These are phyloP conservation scores for Trichoderma hamatum DNA, from an alignment of 2,329 filamentous ascomycete genomes.

Conservation along the genomic window DNA sequence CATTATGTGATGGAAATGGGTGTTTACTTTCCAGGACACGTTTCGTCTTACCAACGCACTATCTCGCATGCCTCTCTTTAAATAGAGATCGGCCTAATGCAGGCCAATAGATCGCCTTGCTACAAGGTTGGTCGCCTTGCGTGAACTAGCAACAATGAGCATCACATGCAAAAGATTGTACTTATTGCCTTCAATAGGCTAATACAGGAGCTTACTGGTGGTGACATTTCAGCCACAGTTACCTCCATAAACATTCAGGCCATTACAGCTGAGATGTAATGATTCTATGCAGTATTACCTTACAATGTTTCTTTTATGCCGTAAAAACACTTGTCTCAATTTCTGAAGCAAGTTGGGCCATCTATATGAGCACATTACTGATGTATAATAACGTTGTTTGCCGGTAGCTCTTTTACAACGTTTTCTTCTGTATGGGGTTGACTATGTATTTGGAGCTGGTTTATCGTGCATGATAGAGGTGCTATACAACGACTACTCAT, in stretches of 20 bases:
- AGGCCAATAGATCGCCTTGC: neutral
- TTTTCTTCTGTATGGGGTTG: neutral
- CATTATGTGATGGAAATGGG: neutral
- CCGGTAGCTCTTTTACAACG: neutral
- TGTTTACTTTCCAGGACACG: neutral
- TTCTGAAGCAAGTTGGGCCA: too few relatives aligned
- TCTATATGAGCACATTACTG: too few relatives aligned
- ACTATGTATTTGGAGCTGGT: neutral
- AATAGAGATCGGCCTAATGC: neutral
- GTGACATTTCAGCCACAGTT: neutral
- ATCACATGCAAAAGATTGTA: neutral
- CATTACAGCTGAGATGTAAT: neutral
- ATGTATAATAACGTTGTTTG: too few relatives aligned
- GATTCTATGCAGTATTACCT: neutral
- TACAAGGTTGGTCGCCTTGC: neutral
- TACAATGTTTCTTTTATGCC: neutral
- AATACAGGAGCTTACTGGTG: neutral
- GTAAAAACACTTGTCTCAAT: neutral
- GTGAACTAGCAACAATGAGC: neutral
- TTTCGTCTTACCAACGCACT: neutral
- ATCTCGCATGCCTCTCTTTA: neutral
- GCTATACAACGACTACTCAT: too few relatives aligned
- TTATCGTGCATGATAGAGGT: neutral
- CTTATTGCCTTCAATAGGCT: neutral
- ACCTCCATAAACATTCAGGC: neutral